Percentiles rank a stretch among this genome's conserved stretches.
Conservation (phyloP, 768 basidiomycete species). For the Russula foetens region DNA sequence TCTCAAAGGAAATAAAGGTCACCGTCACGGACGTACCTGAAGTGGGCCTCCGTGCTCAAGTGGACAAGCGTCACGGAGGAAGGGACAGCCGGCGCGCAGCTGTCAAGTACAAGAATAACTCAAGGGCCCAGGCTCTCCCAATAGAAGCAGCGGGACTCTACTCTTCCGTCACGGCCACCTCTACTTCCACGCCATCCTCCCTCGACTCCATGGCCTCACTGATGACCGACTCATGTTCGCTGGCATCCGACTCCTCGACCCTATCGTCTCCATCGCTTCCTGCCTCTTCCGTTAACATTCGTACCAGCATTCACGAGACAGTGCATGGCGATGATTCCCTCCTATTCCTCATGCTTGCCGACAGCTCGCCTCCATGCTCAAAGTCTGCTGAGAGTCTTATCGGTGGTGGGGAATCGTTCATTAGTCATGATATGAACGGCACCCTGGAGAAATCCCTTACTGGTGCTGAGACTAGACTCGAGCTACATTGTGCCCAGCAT, state of each 20-base stretch:
- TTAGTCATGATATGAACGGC: background rate
- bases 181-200: constrained; percentile 8
- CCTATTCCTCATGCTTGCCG: constrained; percentile 4
- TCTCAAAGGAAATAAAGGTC: constrained; percentile 84
- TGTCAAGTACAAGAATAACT: background rate
- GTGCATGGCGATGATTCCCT: background rate
- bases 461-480: background rate
- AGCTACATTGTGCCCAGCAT: background rate
- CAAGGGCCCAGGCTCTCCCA: background rate
- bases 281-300: background rate
- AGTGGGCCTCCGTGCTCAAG: constrained; percentile 31
- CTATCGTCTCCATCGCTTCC: background rate
- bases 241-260: background rate
- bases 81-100: constrained; percentile 2
- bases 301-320: background rate
- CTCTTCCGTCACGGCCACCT: constrained; percentile 2
- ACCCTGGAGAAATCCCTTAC: background rate
- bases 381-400: background rate
- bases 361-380: background rate
- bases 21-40: constrained; percentile 36
- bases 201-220: background rate
- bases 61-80: constrained; percentile 26
- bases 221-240: background rate
- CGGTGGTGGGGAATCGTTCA: background rate
- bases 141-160: background rate